Evolutionary conservation across 1,284 basidiomycete species (phyloP).

Genomic region (Somion occarium): DNA sequence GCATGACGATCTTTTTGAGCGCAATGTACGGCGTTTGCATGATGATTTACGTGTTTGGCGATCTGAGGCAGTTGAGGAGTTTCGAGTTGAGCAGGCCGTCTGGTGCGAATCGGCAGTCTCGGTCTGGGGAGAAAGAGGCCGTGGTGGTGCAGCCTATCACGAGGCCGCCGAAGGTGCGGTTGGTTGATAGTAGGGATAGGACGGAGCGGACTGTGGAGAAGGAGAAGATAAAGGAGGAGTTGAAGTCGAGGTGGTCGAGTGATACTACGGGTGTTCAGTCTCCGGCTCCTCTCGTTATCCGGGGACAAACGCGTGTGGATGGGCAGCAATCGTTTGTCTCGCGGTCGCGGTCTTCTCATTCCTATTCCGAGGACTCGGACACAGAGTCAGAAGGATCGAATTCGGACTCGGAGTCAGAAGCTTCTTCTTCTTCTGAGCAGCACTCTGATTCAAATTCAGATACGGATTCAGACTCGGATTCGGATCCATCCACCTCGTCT

Average conservation of each 20-base stretch:
- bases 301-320: background rate
- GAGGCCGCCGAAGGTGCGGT: background rate
- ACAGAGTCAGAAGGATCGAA: background rate
- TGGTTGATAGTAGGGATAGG: background rate
- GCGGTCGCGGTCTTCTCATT: background rate
- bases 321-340: background rate
- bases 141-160: conserved; percentile 6
- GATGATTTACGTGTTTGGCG: conserved; percentile 78
- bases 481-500: too few species aligned
- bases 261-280: background rate
- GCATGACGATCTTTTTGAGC: conserved; percentile 55
- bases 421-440: background rate
- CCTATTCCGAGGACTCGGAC: background rate
- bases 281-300: background rate
- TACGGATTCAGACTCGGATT: background rate
- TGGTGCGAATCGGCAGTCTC: background rate
- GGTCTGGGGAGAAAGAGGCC: background rate
- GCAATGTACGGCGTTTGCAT: conserved; percentile 63
- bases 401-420: background rate
- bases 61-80: conserved; percentile 69
- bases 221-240: background rate
- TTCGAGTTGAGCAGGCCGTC: conserved; percentile 66
- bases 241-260: background rate
- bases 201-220: background rate
- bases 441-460: too few species aligned